These are phyloP conservation scores for Leucaena leucocephala DNA, from an alignment of 306 rosid genomes.

Conservation along the genomic window DNA sequence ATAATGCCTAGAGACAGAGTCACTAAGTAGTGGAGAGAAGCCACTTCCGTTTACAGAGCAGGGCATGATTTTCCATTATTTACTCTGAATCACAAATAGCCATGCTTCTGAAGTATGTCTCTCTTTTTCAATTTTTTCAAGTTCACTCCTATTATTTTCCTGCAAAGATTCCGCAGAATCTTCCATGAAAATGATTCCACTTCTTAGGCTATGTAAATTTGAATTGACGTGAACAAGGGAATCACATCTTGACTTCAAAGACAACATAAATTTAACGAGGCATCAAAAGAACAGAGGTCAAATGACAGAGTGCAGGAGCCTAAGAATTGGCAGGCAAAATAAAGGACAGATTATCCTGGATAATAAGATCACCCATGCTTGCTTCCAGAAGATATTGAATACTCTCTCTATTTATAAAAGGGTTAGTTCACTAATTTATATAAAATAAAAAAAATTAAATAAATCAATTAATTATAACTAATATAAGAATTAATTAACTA, in stretches of 20 bases:
- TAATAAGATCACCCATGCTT: not conserved
- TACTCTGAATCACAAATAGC: conserved; percentile 20
- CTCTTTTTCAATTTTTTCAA: conserved; percentile 41
- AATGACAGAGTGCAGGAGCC: not conserved
- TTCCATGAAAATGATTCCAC: conserved; percentile 22
- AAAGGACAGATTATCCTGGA: not conserved
- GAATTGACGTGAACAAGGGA: not conserved
- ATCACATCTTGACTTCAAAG: not conserved
- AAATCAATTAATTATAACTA: no score
- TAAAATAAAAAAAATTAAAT: no score
- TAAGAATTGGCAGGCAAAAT: not conserved
- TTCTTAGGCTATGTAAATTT: not conserved
- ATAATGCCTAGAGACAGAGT: no score
- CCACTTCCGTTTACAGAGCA: no score
- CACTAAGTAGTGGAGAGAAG: not conserved
- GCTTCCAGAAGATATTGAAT: no score
- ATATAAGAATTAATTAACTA: no score
- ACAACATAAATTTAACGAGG: not conserved
- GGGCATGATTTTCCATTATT: conserved; percentile 19
- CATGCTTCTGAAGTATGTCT: not conserved
- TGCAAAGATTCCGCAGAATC: conserved; percentile 34
- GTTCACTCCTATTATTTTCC: conserved; percentile 50
- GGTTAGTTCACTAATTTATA: no score
- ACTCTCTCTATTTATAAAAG: no score
- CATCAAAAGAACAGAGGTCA: not conserved